phyloP scores from a whole-genome alignment of 2,329 filamentous ascomycete genomes.

The Paecilomyces sp. region DNA sequence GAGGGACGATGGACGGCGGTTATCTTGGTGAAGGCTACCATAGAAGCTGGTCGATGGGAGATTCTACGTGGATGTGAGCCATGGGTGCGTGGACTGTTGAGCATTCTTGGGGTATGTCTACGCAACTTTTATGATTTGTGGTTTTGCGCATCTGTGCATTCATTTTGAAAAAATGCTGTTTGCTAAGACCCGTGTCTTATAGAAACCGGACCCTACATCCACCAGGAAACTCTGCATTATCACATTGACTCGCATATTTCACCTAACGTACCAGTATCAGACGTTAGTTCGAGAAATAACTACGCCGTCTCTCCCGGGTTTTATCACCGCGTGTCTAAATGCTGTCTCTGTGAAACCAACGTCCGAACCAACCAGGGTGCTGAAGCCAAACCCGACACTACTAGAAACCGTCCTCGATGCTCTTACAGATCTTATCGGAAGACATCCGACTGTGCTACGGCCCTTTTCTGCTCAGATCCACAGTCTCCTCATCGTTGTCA shows the following conservation, averaged over 20 bases:
- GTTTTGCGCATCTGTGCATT: background rate
- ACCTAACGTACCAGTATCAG: slow-evolving; percentile 71
- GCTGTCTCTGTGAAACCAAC: slow-evolving; percentile 47
- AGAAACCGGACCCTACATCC: slow-evolving; percentile 70
- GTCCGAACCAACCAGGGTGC: slow-evolving; percentile 25
- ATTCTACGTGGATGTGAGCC: slow-evolving; percentile 63
- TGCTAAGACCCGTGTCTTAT: background rate
- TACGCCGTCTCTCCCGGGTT: slow-evolving; percentile 69
- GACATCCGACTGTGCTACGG: slow-evolving; percentile 76
- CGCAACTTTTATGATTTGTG: background rate
- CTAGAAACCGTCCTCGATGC: slow-evolving; percentile 64
- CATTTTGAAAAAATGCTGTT: background rate
- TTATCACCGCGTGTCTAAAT: slow-evolving; percentile 66
- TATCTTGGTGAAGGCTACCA: slow-evolving; percentile 68
- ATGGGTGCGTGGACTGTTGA: slow-evolving; percentile 72
- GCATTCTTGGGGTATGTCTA: slow-evolving; percentile 58
- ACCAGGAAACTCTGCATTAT: slow-evolving; percentile 72
- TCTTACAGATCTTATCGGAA: slow-evolving; percentile 64
- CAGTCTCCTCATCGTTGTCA: slow-evolving; percentile 50
- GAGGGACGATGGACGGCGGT: slow-evolving; percentile 73
- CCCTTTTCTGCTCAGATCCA: slow-evolving; percentile 65
- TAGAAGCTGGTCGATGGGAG: slow-evolving; percentile 82
- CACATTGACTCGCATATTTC: slow-evolving; percentile 74
- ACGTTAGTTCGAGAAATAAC: slow-evolving; percentile 82
- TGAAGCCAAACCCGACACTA: slow-evolving; percentile 41